Evolutionary conservation across 1,139 yeast species (phyloP).

Genomic region (Protomyces macrosporus): DNA sequence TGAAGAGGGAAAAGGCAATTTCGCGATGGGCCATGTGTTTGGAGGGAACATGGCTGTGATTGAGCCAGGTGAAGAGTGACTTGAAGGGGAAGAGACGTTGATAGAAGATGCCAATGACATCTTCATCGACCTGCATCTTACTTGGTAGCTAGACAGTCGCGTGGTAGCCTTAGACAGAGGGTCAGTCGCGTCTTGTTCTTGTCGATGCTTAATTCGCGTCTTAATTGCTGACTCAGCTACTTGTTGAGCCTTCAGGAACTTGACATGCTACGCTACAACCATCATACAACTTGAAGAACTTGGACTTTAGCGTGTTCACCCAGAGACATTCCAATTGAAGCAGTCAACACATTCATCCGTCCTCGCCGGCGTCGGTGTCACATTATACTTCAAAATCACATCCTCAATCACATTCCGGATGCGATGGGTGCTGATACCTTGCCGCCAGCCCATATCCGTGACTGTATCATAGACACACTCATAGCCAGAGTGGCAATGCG

Average conservation of each 20-base stretch:
- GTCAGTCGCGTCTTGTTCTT: no score
- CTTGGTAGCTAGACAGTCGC: no score
- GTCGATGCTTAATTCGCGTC: no score
- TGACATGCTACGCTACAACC: no score
- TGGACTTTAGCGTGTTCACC: not conserved
- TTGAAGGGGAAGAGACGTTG: slow-evolving; percentile 48
- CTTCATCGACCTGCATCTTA: slow-evolving; percentile 42
- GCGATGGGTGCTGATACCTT: slow-evolving; percentile 79
- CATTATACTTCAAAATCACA: slow-evolving; percentile 63
- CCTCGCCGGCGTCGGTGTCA: slow-evolving; percentile 69
- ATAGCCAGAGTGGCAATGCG: slow-evolving; percentile 88
- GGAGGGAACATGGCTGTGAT: slow-evolving; percentile 69
- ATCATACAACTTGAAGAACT: no score
- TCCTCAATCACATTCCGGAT: slow-evolving; percentile 88
- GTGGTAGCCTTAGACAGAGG: no score
- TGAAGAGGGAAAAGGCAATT: slow-evolving; percentile 81
- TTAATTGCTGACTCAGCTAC: no score
- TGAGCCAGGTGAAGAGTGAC: slow-evolving; percentile 73
- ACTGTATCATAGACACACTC: slow-evolving; percentile 88
- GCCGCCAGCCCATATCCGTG: slow-evolving; percentile 84
- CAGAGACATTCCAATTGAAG: slow-evolving; percentile 64
- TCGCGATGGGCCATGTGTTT: slow-evolving; percentile 75
- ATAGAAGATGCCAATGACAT: slow-evolving; percentile 62
- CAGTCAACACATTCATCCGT: slow-evolving; percentile 82
- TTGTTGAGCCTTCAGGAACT: no score